These are phyloP conservation scores for Crithidia expoeki DNA, from an alignment of 208 protist genomes.

Conservation along the genomic window DNA sequence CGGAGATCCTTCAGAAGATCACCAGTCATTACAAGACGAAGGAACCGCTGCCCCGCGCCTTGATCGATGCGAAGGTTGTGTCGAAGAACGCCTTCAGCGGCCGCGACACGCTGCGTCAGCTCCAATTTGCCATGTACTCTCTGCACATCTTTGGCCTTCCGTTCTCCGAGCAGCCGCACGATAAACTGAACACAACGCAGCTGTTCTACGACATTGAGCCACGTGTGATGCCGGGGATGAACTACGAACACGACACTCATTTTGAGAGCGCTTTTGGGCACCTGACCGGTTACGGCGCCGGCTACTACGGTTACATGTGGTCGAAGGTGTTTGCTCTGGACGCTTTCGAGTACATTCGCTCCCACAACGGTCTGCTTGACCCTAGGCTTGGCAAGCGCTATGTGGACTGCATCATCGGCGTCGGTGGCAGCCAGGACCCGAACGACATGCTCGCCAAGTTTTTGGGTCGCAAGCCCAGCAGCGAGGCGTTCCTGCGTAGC, in stretches of 20 bases:
- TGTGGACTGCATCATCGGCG: slow-evolving; percentile 75
- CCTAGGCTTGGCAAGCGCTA: slow-evolving; percentile 67
- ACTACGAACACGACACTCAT: slow-evolving; percentile 62
- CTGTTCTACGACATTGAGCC: slow-evolving; percentile 64
- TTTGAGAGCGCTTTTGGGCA: slow-evolving; percentile 85
- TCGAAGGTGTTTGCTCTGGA: slow-evolving; percentile 88
- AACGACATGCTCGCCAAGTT: slow-evolving; percentile 81
- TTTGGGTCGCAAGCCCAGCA: slow-evolving; percentile 84
- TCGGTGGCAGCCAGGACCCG: slow-evolving; percentile 76
- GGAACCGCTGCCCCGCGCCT: slow-evolving; percentile 55
- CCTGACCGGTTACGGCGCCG: slow-evolving; percentile 78
- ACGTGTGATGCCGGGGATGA: slow-evolving; percentile 64
- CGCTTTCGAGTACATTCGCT: slow-evolving; percentile 80
- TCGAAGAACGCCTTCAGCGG: slow-evolving; percentile 82
- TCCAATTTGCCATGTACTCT: slow-evolving; percentile 83
- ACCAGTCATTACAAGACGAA: slow-evolving; percentile 86
- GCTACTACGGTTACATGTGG: slow-evolving; percentile 90
- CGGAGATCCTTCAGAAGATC: slow-evolving; percentile 76
- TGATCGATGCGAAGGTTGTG: slow-evolving; percentile 82
- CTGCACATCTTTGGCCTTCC: slow-evolving; percentile 71
- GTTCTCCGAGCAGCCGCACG: slow-evolving; percentile 55
- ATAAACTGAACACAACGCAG: slow-evolving; percentile 57
- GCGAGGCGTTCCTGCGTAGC: slow-evolving; percentile 73
- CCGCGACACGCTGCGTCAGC: slow-evolving; percentile 69
- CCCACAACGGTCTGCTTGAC: slow-evolving; percentile 69